Base-by-base conservation (phyloP, 1,284 basidiomycete genomes). In the Ceratobasidium sp. region DNA sequence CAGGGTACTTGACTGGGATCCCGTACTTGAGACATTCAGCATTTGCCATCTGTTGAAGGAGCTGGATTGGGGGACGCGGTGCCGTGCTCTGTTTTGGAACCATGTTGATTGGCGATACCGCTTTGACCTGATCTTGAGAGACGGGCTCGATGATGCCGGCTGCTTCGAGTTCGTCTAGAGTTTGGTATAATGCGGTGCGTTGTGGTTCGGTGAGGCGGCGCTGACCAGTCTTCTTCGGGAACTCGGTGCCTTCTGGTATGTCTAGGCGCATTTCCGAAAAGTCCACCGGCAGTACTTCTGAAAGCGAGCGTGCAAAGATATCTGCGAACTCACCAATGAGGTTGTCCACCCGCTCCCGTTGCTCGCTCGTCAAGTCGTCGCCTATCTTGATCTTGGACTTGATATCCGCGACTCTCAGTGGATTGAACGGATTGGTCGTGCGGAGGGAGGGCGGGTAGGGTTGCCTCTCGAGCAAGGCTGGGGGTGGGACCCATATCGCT, bases 251-350 rank as follows among this genome's bases (percentile, higher is more conserved):
- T 2, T 55, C 21, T 32, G 61, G 48, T 14, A 77, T 46, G 23
- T 75, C 52, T 16, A 77, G 75, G 9, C 59, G 52, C 55, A 76
- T 76, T 10, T 46, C 48, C 23, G 59, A 61, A 30, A 71, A 74
- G 50, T 75, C 73, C 4, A 76, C 73, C 18, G 48, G 57, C 14
- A 21, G 43, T 23, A 76, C 73, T 53, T 76, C 75, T 21, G 18
- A 23, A n/a, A 76, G 55, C 23, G 23, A 41, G 5, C 72, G 72
- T 2, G 75, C 75, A 28, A 73, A 76, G 26, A 75, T 55, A 32
- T 75, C 73, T 18, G 74, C 70, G 55, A 72, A 75, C 45, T 74
- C 73, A 8, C 9, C 6, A n/a, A 76, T 36, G 1, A 76, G 41
- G 3, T 21, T 39, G 9, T 69, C 34, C 4, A 76, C 65, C 36